Conservation (phyloP, 2,329 filamentous ascomycete genomes). For the Cladorrhinum sp. region DNA sequence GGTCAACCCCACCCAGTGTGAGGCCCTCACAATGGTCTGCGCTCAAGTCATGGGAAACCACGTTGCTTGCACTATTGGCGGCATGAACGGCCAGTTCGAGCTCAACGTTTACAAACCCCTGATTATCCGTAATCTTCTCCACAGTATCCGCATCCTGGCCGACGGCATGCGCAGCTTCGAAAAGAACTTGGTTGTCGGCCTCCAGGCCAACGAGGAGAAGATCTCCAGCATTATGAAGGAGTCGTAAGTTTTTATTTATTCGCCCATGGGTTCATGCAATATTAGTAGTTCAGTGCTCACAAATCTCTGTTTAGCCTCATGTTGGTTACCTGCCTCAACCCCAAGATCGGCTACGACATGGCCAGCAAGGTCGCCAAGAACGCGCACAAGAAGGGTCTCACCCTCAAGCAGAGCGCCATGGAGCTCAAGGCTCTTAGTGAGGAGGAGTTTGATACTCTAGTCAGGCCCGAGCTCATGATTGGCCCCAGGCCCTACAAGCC, state of each 20-base stretch:
- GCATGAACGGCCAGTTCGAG: slow-evolving; percentile 98
- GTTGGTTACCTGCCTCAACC: slow-evolving; percentile 97
- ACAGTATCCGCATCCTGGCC: slow-evolving; percentile 82
- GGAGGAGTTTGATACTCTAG: slow-evolving; percentile 78
- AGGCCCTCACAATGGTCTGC: slow-evolving; percentile 96
- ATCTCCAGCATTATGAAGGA: slow-evolving; percentile 90
- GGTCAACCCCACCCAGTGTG: slow-evolving; percentile 98
- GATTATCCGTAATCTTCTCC: slow-evolving; percentile 90
- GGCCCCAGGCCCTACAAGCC: slow-evolving; percentile 66
- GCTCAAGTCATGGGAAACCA: slow-evolving; percentile 98
- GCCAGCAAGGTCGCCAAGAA: slow-evolving; percentile 97
- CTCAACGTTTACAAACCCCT: slow-evolving; percentile 99
- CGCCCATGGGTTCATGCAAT: neutral
- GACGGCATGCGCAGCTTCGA: slow-evolving; percentile 96
- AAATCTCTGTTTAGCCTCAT: slow-evolving; percentile 65
- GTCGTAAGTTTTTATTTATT: slow-evolving; percentile 60
- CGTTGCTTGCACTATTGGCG: slow-evolving; percentile 85
- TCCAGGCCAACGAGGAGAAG: slow-evolving; percentile 90
- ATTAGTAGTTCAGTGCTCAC: slow-evolving; percentile 18
- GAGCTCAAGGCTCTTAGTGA: slow-evolving; percentile 88
- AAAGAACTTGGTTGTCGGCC: slow-evolving; percentile 83
- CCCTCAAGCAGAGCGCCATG: slow-evolving; percentile 89
- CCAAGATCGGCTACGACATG: slow-evolving; percentile 97
- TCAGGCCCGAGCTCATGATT: slow-evolving; percentile 94
- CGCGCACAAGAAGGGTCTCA: slow-evolving; percentile 96